Evolutionary conservation across 2,329 filamentous ascomycete genomes (phyloP), one percentile per base, ranked within the genome.

Genomic region (Colletotrichum sidae): DNA sequence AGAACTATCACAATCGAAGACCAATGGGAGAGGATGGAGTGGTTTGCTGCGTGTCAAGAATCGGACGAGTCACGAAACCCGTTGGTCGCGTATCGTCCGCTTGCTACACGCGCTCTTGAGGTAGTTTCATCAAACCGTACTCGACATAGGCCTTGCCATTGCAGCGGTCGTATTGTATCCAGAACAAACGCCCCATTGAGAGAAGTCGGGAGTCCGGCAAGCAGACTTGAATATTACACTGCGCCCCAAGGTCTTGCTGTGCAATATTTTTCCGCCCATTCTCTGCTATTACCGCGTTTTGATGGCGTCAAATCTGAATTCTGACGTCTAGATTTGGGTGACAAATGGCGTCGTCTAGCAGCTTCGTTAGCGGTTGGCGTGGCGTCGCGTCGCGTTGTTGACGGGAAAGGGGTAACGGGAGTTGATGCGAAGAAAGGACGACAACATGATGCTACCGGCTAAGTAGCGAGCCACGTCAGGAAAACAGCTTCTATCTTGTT

Each of bases 21-120:
- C 25, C 25, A 25, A 25, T 25, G 25, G 25, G 25, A 25, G 25
- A 4, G 4, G 25, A 25, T 25, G 25, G 25, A 25, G 25, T 25
- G 25, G 25, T 25, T 25, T 25, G 25, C 25, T 25, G 25, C 25
- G 25, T 25, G 4, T 25, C 25, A 25, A 25, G 25, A 5, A 25
- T 25, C 44, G 13, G 37, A 55, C 38, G 55, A 50, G 13, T 35
- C 55, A 44, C 46, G 39, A 51, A 52, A 47, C 62, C 12, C 47
- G 51, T 38, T 33, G 51, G 57, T 65, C 62, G 62, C 57, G 61
- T 55, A 35, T 61, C 25, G 61, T 11, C 25, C 53, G 49, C 33
- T 38, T 55, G 61, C 57, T 50, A 61, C 44, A 46, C 52, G 35
- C 25, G 46, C 39, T 44, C 17, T 15, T 25, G 46, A 52, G 17